These are phyloP conservation scores for Nelumbo lutea DNA, from an alignment of 164 flowering plant genomes.

Conservation along the genomic window DNA sequence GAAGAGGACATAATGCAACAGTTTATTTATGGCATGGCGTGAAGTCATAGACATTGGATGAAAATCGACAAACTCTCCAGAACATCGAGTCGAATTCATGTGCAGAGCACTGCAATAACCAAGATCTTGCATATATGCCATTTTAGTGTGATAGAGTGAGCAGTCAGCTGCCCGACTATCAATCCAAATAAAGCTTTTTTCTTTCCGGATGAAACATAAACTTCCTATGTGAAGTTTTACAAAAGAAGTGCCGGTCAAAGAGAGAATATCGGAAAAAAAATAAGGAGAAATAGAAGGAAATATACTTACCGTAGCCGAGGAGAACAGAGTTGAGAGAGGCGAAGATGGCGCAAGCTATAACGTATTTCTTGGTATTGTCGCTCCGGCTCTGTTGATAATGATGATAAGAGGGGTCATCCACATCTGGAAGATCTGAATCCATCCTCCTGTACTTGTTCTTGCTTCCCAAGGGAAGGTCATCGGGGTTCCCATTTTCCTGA, in stretches of 20 bases:
- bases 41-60: too few relatives aligned
- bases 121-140: background rate
- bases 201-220: conserved; percentile 29
- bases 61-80: too few relatives aligned
- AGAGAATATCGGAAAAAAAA: conserved; percentile 10
- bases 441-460: conserved; percentile 62
- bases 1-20: too few relatives aligned
- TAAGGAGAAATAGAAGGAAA: background rate
- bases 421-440: conserved; percentile 39
- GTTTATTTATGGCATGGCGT: too few relatives aligned
- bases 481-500: conserved; percentile 44
- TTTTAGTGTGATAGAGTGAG: too few relatives aligned
- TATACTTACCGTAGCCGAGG: conserved; percentile 27
- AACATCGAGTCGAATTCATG: too few relatives aligned
- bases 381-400: conserved; percentile 21
- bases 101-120: background rate
- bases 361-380: conserved; percentile 27
- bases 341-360: conserved; percentile 27
- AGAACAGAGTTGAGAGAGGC: conserved; percentile 37
- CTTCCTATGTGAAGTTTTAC: background rate
- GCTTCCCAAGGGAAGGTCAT: conserved; percentile 36
- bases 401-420: conserved; percentile 23
- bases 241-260: background rate
- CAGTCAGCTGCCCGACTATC: too few relatives aligned
- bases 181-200: too few relatives aligned